Evolutionary conservation across 2,329 filamentous ascomycete species (phyloP), one percentile per base, ranked within the genome.

Genomic region (Talaromyces sp.): DNA sequence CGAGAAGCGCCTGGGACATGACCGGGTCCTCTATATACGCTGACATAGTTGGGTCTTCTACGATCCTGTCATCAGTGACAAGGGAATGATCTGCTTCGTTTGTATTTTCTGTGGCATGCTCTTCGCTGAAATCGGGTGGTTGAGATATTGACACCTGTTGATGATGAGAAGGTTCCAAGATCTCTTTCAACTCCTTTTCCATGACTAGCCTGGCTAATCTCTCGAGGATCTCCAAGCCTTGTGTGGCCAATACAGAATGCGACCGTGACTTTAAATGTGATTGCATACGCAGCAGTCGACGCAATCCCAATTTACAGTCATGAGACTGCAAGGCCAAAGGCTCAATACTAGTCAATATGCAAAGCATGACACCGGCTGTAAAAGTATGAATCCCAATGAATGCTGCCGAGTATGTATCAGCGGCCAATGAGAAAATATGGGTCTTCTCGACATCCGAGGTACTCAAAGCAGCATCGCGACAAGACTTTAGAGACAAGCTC

Each of bases 331-430:
- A 36, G 1, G 37, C 56, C 0, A 67, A 16, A 1, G 62, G 62
- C 6, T 65, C 60, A 22, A 61, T 62, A 27, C 64, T 67, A 1
- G 41, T 49, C n/a, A 67, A 17, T 2, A 66, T 58, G 2, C 58
- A 58, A 3, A 66, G 42, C 14, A 56, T 60, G 0, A 67, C 51
- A 1, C 60, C 64, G 0, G 65, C 64, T 0, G 64, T 66, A 46
- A 67, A 66, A 0, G 60, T 64, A 29, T 66, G 62, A 11, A 67
- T 64, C 2, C 60, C 51, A 16, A 66, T 55, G 3, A 66, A 67
- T 2, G 64, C 46, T 2, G 54, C 60, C 1, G 65, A 64, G 17
- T 66, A 65, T 1, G 64, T 66, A 22, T 59, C 59, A 3, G 60
- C 51, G 3, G 60, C 59, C 6, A 65, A 51, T 0, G 3, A 64